These are phyloP conservation scores for Huntiella decipiens DNA, from an alignment of 2,329 filamentous ascomycete genomes.

Conservation along the genomic window DNA sequence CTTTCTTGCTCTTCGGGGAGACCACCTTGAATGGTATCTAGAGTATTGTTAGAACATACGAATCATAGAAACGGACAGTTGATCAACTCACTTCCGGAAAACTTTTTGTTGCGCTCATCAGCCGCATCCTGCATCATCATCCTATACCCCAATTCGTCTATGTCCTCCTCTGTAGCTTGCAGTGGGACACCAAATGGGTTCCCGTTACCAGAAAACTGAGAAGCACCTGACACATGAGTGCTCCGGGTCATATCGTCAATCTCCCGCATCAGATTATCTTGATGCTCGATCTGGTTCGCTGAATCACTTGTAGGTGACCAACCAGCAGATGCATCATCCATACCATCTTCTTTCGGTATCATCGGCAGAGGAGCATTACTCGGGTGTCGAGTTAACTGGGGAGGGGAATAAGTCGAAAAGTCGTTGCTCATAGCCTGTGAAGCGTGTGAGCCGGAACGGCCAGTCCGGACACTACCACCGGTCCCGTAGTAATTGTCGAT, in stretches of 20 bases:
- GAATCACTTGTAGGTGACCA: conserved; percentile 20
- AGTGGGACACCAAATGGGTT: no score
- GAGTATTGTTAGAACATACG: no score
- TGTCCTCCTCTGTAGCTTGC: no score
- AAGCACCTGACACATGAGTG: no score
- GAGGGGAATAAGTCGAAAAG: conserved; percentile 15
- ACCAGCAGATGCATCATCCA: conserved; percentile 21
- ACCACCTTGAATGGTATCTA: no score
- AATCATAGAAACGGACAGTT: no score
- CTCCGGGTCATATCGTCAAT: conserved; percentile 24
- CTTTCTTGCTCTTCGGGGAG: no score
- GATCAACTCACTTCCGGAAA: no score
- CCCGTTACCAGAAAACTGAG: no score
- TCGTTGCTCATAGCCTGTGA: conserved; percentile 26
- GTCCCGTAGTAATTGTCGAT: conserved; percentile 4
- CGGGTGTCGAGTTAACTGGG: conserved; percentile 25
- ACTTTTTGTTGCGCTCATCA: no score
- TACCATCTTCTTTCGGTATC: not conserved
- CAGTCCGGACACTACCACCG: conserved; percentile 23
- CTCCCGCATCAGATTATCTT: conserved; percentile 37
- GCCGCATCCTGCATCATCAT: no score
- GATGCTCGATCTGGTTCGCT: conserved; percentile 22
- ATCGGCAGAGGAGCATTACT: conserved; percentile 39
- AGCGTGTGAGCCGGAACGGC: conserved; percentile 30
- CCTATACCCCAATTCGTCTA: no score